Base-by-base conservation (phyloP, 345 rosid genomes). In the Geranium rotundifolium region DNA sequence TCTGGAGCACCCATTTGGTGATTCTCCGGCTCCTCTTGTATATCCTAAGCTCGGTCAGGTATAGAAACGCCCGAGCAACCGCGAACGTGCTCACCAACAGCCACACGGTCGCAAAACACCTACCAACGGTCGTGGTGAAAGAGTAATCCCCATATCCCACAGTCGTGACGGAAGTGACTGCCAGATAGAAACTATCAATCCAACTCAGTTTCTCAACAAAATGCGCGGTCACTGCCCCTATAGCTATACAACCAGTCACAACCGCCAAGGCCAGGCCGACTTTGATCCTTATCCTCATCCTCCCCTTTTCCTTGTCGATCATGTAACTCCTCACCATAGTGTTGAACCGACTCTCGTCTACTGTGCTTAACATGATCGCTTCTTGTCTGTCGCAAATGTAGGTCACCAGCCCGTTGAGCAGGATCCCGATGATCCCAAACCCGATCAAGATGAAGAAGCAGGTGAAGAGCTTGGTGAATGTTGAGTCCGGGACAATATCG, bases 111-210 rank as follows among this genome's bases (percentile, higher is more conserved):
- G 93, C 93, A 39, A 87, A 87, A 71, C 82, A 77, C 70, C 90
- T 82, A 60, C 90, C 86, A n/a, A 20, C 49, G 17, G 67, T 0
- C 0, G 90, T 82, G 1, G 57, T 58, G 64, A 84, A 87, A 59
- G 83, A 71, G 7, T 59, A 81, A 71, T 87, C 88, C 18, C 95
- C 90, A 27, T 84, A 87, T 2, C 95, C 90, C 0, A 87, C 90
- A 0, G 88, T 87, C 5, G 86, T 87, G 17, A 87, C 90, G 0
- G 86, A 84, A 7, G 84, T 87, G 27, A 86, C 88, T 6, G 86
- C 72, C 18, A 84, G 75, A 69, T 87, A 84, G 49, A 87, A 67
- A 57, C 90, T 84, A 63, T 87, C 83, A 31, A 82, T 83, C 95
- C 86, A 87, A 18, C n/a, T 63, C 72, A 82, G 29, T 0, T 60